A percentile compares a stretch with the other conserved stretches of the same genome.
Conservation (phyloP, 495 filamentous ascomycete genomes). For the Aspergillus avenaceus region DNA sequence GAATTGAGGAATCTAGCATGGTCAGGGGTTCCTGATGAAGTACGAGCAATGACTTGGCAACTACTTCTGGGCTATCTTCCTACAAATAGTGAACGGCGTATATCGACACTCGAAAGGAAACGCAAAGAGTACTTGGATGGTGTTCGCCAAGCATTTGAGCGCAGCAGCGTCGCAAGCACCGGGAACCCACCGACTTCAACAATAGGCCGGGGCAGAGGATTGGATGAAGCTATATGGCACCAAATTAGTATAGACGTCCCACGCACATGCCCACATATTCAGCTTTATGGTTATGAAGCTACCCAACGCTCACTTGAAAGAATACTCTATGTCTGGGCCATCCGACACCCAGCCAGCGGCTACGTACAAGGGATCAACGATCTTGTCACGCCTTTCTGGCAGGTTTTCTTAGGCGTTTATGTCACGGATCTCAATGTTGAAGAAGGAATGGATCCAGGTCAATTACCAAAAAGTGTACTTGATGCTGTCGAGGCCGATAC, state of each 20-base stretch:
- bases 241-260: slow-evolving; percentile 99
- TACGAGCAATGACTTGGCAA: slow-evolving; percentile 98
- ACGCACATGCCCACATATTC: slow-evolving; percentile 91
- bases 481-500: slow-evolving; percentile 97
- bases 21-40: slow-evolving; percentile 91
- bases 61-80: slow-evolving; percentile 91
- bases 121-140: slow-evolving; percentile 96
- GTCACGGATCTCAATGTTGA: slow-evolving; percentile 92
- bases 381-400: slow-evolving; percentile 95
- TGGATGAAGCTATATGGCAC: slow-evolving; percentile 96
- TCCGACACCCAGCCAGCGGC: slow-evolving; percentile 91
- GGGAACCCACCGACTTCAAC: slow-evolving; percentile 33
- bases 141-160: slow-evolving; percentile 89
- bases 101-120: slow-evolving; percentile 88
- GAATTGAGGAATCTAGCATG: slow-evolving; percentile 84
- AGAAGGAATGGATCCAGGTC: slow-evolving; percentile 92
- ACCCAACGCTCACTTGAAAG: slow-evolving; percentile 90
- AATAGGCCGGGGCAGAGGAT: slow-evolving; percentile 58
- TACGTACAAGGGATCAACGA: slow-evolving; percentile 99
- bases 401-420: slow-evolving; percentile 91
- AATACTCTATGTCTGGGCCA: slow-evolving; percentile 96
- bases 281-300: slow-evolving; percentile 91
- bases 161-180: slow-evolving; percentile 43
- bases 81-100: slow-evolving; percentile 85
- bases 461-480: slow-evolving; percentile 82